Conservation (phyloP, 139 green algal genomes). For the Volvox africanus region DNA sequence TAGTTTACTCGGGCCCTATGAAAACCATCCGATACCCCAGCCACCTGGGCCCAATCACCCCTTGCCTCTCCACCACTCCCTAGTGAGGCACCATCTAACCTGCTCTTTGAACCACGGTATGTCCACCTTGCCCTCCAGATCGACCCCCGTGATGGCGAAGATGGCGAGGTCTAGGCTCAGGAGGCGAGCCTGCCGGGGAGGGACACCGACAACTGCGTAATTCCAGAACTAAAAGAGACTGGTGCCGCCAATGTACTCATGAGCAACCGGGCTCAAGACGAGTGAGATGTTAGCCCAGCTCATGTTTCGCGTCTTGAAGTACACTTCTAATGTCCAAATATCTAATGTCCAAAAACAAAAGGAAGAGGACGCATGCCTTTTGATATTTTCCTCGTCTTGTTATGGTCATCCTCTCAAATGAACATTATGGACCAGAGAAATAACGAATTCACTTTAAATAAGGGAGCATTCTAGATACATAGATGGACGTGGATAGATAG, state of each 20-base stretch:
- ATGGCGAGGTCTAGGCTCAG: conserved; percentile 50
- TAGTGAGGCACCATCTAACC: neutral
- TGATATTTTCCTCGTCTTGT: too few species aligned
- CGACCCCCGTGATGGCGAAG: conserved; percentile 39
- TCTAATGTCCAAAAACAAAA: neutral
- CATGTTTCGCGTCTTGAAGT: neutral
- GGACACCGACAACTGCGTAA: neutral
- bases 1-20: too few species aligned
- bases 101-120: conserved; percentile 42
- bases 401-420: too few species aligned
- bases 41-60: neutral
- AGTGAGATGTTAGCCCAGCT: neutral
- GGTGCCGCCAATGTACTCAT: neutral
- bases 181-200: conserved; percentile 16
- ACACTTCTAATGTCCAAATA: neutral
- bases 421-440: too few species aligned
- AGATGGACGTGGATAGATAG: too few species aligned
- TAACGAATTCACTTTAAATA: too few species aligned
- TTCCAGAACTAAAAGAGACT: neutral
- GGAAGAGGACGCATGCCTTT: too few species aligned
- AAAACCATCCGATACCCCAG: neutral
- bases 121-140: conserved; percentile 29
- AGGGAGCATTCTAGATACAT: too few species aligned
- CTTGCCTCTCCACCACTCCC: neutral
- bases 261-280: neutral